A percentile compares a stretch with the other conserved stretches of the same genome.
These are phyloP conservation scores for Alternaria sp. DNA, from an alignment of 2,329 filamentous ascomycete genomes.

Conservation along the genomic window DNA sequence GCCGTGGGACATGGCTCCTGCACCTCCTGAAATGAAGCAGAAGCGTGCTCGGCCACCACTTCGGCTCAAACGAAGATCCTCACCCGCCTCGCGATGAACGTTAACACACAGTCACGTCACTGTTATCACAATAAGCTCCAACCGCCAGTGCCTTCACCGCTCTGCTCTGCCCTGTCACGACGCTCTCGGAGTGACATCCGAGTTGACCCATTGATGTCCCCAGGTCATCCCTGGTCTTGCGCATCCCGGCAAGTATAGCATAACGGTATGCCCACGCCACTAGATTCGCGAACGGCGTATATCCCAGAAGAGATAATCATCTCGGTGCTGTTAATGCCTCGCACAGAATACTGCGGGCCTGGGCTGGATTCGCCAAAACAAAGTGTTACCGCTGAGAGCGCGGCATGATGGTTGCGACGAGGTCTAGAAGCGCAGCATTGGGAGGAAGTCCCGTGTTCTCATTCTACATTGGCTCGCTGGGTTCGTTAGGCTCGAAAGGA, in stretches of 20 bases:
- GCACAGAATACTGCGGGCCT: neutral
- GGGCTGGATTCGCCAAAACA: neutral
- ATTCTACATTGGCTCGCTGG: no score
- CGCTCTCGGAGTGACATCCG: neutral
- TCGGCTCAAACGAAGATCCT: neutral
- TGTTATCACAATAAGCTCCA: neutral
- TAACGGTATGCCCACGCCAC: conserved; percentile 3
- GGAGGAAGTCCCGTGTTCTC: no score
- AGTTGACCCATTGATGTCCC: neutral
- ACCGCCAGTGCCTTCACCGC: neutral
- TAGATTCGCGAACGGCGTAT: conserved; percentile 7
- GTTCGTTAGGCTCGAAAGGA: no score
- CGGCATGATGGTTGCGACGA: neutral
- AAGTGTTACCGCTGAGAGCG: conserved; percentile 4
- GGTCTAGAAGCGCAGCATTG: no score
- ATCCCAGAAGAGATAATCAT: neutral
- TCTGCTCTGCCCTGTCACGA: neutral
- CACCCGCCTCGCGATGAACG: neutral
- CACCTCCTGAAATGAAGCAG: neutral
- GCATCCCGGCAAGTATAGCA: neutral
- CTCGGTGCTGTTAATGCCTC: conserved; percentile 1
- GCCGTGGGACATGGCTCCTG: neutral
- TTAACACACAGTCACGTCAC: neutral
- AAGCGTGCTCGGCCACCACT: neutral
- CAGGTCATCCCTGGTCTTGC: neutral